Conservation (phyloP, 148 eudicot genomes). For the Heliosperma pusillum region DNA sequence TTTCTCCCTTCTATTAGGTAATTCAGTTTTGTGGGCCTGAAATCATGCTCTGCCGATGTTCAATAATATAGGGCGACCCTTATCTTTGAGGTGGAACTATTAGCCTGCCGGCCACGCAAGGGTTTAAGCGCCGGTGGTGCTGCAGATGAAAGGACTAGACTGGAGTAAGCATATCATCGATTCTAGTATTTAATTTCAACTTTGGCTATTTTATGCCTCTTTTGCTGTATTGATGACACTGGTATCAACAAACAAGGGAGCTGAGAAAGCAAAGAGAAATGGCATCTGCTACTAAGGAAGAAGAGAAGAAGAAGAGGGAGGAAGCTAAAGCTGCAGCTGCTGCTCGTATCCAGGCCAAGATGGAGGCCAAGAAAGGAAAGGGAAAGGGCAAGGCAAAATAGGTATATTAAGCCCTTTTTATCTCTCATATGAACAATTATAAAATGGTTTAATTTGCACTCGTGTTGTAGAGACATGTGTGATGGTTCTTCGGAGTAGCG, state of each 20-base stretch:
- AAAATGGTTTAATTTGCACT: neutral
- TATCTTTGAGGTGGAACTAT: conserved; percentile 82
- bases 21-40: conserved; percentile 3
- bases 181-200: neutral
- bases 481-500: neutral
- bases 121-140: conserved; percentile 73
- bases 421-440: neutral
- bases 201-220: neutral
- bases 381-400: conserved; percentile 88
- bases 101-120: conserved; percentile 86
- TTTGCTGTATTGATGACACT: neutral
- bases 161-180: conserved; percentile 52
- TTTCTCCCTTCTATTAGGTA: neutral
- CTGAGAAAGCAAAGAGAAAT: conserved; percentile 84
- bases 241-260: conserved; percentile 44
- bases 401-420: neutral
- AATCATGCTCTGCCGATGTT: neutral
- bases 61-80: conserved; percentile 66
- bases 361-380: conserved; percentile 92
- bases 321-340: conserved; percentile 99
- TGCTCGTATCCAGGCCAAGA: conserved; percentile 94
- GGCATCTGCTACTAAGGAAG: conserved; percentile 86
- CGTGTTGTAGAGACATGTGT: neutral
- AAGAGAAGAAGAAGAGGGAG: conserved; percentile 93
- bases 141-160: conserved; percentile 88